These are phyloP conservation scores for Arthrobotrys pseudoclavata DNA, from an alignment of 2,329 filamentous ascomycete species.

Conservation along the genomic window DNA sequence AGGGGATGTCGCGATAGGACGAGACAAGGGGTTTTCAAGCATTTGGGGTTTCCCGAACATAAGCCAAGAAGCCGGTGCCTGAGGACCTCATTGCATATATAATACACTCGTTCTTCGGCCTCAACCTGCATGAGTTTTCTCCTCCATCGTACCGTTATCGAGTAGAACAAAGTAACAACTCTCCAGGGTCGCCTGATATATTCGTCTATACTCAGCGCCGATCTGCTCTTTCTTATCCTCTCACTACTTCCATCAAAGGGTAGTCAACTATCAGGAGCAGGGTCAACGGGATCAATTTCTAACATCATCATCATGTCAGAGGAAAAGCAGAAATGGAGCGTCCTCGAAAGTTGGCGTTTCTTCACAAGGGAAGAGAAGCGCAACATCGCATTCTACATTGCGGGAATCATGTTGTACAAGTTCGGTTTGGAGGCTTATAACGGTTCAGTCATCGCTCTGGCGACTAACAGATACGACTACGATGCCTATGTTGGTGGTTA, in stretches of 20 bases:
- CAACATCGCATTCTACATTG: slow-evolving; percentile 69
- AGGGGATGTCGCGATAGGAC: slow-evolving; percentile 50
- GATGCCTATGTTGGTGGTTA: slow-evolving; percentile 65
- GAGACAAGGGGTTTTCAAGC: slow-evolving; percentile 14
- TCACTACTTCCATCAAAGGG: background rate
- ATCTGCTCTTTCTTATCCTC: slow-evolving; percentile 18
- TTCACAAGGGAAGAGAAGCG: slow-evolving; percentile 68
- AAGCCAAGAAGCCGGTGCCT: slow-evolving; percentile 53
- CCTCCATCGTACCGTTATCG: slow-evolving; percentile 30
- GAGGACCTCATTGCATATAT: slow-evolving; percentile 44
- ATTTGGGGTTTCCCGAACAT: slow-evolving; percentile 31
- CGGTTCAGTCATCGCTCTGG: slow-evolving; percentile 69
- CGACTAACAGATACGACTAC: slow-evolving; percentile 70
- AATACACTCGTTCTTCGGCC: slow-evolving; percentile 21
- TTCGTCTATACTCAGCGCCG: slow-evolving; percentile 24
- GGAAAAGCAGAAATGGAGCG: slow-evolving; percentile 36
- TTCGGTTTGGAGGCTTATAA: slow-evolving; percentile 71
- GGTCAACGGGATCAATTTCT: background rate
- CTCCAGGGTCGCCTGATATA: slow-evolving; percentile 19
- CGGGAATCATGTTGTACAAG: slow-evolving; percentile 71
- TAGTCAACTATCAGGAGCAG: background rate
- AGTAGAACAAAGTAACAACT: slow-evolving; percentile 1
- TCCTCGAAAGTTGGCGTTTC: slow-evolving; percentile 62
- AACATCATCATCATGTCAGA: slow-evolving; percentile 38
- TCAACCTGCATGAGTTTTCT: slow-evolving; percentile 18